Evolutionary conservation across 768 basidiomycete genomes (phyloP).

Genomic region (Agrocybe praecox): DNA sequence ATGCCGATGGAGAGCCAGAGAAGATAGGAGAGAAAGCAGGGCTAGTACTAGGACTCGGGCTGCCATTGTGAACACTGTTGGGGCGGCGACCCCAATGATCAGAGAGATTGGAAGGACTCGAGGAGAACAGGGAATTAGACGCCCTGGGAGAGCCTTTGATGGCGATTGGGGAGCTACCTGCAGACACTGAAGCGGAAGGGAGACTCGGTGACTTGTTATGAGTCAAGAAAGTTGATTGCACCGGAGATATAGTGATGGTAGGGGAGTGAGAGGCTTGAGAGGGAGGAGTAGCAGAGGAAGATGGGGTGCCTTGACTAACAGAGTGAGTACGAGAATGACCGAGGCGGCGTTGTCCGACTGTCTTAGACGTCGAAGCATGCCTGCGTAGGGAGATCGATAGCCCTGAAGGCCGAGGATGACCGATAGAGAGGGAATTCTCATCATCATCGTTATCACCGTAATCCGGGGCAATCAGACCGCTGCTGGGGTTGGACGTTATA

Average conservation of each 20-base stretch:
- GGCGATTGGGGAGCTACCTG: slow-evolving; percentile 16
- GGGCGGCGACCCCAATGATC: slow-evolving; percentile 15
- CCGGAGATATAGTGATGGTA: slow-evolving; percentile 16
- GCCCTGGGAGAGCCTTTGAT: slow-evolving; percentile 11
- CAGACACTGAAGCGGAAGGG: slow-evolving; percentile 3
- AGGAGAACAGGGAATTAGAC: slow-evolving; percentile 18
- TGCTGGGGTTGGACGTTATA: slow-evolving; percentile 1
- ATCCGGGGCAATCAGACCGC: slow-evolving; percentile 9
- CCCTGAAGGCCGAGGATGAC: slow-evolving; percentile 12
- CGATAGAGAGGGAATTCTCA: background rate
- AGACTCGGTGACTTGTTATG: slow-evolving; percentile 6
- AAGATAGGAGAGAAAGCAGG: slow-evolving; percentile 11
- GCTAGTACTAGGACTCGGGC: slow-evolving; percentile 18
- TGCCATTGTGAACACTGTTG: slow-evolving; percentile 8
- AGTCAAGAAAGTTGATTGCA: slow-evolving; percentile 5
- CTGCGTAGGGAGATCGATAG: slow-evolving; percentile 5
- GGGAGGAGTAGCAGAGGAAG: slow-evolving; percentile 11
- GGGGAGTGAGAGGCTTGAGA: slow-evolving; percentile 7
- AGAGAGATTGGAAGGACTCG: slow-evolving; percentile 19
- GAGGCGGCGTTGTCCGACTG: slow-evolving; percentile 6
- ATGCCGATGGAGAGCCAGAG: background rate
- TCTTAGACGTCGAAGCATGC: slow-evolving; percentile 13
- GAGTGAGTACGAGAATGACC: slow-evolving; percentile 16
- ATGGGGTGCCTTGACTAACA: slow-evolving; percentile 7
- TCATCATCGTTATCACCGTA: slow-evolving; percentile 15